Base-by-base conservation (phyloP, 2,329 filamentous ascomycete genomes). In the Cryphonectria naterciae region DNA sequence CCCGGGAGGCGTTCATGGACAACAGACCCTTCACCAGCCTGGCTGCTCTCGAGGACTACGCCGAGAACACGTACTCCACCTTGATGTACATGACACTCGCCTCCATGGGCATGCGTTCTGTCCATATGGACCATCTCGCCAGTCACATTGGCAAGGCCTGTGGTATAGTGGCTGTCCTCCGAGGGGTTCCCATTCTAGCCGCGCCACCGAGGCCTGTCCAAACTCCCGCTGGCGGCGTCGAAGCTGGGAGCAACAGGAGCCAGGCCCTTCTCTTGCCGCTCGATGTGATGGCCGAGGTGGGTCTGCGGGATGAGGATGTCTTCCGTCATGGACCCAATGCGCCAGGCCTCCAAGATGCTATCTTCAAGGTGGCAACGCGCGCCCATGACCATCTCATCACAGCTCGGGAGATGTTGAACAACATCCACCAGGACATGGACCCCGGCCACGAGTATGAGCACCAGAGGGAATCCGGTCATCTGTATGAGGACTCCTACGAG, bases 341-440 rank as follows among this genome's bases (percentile, higher is more conserved):
- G 0, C 85, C 89, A 0, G 95, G 95, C 0, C 85, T 98, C 25
- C 90, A 92, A 72, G 95, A 99, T 80, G 95, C 95, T 4, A 89
- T 98, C 0, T 99, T 98, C 81, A 87, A 89, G 4, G 93, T 99
- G 19, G 96, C 96, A 0, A 99, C 96, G 0, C 89, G 95, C 52
- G 96, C 96, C 8, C 97, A 97, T 77, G 96, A 99, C 79, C 96
- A 99, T 81, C 85, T 99, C 46, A 97, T 98, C 75, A 98, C 95
- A 0, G 95, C 93, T 1, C 86, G 94, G 71, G 93, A 97, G 79
- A 97, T 99, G 94, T 81, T 98, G 72, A 91, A 90, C 77, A 93
- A 93, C 76, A 83, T 97, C 28, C 89, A 89, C 68, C 90, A 89
- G 4, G 93, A 94, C 1, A 83, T 92, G 75, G 90, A 89, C 65